These are phyloP conservation scores for Leishmania aethiopica DNA, from an alignment of 208 protist species.

Conservation along the genomic window DNA sequence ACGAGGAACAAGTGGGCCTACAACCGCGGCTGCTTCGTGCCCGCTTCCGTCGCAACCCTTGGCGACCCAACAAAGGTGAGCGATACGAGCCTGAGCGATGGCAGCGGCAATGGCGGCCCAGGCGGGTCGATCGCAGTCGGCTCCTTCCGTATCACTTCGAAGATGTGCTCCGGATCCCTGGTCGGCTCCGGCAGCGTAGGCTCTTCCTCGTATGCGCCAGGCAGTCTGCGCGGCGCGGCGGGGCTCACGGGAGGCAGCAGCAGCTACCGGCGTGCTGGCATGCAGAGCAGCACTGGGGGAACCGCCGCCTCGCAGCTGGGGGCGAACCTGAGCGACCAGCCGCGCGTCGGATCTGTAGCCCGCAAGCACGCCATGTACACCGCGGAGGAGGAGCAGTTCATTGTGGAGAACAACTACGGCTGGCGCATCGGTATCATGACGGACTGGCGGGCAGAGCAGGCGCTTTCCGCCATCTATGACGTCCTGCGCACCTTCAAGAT, in stretches of 20 bases:
- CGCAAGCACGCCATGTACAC: constrained; percentile 79
- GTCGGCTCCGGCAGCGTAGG: constrained; percentile 21
- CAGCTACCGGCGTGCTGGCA: constrained; percentile 32
- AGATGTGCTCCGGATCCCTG: constrained; percentile 27
- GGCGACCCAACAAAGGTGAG: constrained; percentile 21
- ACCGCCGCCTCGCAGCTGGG: constrained; percentile 39
- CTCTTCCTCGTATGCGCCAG: constrained; percentile 25
- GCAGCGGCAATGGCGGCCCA: constrained; percentile 1
- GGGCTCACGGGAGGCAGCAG: constrained; percentile 1
- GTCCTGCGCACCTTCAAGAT: constrained; percentile 64
- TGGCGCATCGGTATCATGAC: constrained; percentile 93
- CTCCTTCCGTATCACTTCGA: constrained; percentile 52
- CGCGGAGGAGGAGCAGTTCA: constrained; percentile 77
- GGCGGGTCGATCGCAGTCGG: constrained; percentile 29
- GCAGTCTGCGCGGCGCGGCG: constrained; percentile 19
- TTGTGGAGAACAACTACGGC: constrained; percentile 78
- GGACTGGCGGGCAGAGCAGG: constrained; percentile 55
- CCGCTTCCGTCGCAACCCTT: constrained; percentile 51
- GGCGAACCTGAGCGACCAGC: constrained; percentile 47
- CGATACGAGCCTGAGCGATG: constrained; percentile 28
- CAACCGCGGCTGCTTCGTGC: constrained; percentile 80
- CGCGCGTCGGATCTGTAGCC: constrained; percentile 78
- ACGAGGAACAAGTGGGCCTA: constrained; percentile 73
- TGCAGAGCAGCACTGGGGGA: constrained; percentile 17
- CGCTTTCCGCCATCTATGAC: constrained; percentile 61